Evolutionary conservation across 805 yeast genomes (phyloP), one percentile per base, ranked within the genome.

Genomic region (Kregervanrija fluxuum): DNA sequence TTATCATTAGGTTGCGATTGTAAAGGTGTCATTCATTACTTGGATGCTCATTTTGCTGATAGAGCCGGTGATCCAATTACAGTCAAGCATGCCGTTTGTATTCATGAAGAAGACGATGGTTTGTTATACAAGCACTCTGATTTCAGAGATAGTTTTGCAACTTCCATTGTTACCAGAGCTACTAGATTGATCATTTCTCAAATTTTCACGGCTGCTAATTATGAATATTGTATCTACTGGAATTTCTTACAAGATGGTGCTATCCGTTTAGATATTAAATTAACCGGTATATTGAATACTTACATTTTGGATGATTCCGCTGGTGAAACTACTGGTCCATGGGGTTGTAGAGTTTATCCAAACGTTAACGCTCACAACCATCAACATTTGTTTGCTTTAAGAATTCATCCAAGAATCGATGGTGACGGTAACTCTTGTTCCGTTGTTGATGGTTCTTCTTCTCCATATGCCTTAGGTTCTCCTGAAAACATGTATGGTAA

Each of bases 41-140:
- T 85, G 65, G 90, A 85, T 65, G 90, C 86, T n/a, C 80, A 78
- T 63, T 81, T 82, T 59, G 72, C 81, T 32, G 79, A 78, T 64
- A 75, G 79, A 62, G 63, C 69, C 9, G 93, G 93, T 60, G 80
- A 75, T 16, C 80, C 88, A 47, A 68, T 79, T 52, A 79, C 87
- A 32, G 72, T 83, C 48, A 82, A 80, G 65, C 82, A 85, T 54
- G 91, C 90, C 12, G 74, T 85, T 49, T 85, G 93, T 66, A 83
- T 85, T 56, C 93, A 85, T 62, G 93, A 85, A 69, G 91, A 85
- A 65, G 93, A 85, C 59, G 89, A 83, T 56, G 91, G 93, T 32
- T 65, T 85, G 51, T 67, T 85, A 52, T 83, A 71, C 73, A 85
- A 85, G 70, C 93, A 85, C 66, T 82, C 91, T 46, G 91, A 85